Conservation (phyloP, 768 basidiomycete species). For the Chalciporus chontae region DNA sequence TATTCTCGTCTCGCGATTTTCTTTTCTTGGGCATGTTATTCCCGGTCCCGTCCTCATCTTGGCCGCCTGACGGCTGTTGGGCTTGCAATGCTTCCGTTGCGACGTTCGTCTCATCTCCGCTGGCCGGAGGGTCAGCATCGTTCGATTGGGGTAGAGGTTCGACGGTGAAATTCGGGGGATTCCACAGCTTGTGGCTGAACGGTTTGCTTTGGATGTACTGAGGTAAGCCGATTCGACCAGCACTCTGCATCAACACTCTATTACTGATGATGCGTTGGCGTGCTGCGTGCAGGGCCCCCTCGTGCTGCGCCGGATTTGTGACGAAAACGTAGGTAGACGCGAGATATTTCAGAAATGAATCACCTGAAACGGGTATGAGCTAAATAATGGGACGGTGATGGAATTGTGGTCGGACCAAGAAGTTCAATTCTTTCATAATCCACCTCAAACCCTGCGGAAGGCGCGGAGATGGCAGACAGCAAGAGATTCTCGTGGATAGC, state of each 20-base stretch:
- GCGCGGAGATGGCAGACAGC: slow-evolving; percentile 64
- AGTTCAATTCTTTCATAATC: slow-evolving; percentile 86
- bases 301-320: slow-evolving; percentile 57
- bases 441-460: slow-evolving; percentile 63
- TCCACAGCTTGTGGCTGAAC: slow-evolving; percentile 66
- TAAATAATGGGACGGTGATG: slow-evolving; percentile 19
- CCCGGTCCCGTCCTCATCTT: slow-evolving; percentile 8
- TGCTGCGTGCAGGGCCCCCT: slow-evolving; percentile 63
- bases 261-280: slow-evolving; percentile 77
- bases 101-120: slow-evolving; percentile 31
- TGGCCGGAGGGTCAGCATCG: slow-evolving; percentile 18
- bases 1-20: slow-evolving; percentile 38
- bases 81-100: slow-evolving; percentile 5
- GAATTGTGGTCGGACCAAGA: slow-evolving; percentile 49
- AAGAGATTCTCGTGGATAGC: slow-evolving; percentile 59
- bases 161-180: slow-evolving; percentile 44
- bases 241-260: slow-evolving; percentile 53
- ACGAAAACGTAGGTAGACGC: slow-evolving; percentile 74
- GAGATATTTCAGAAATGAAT: slow-evolving; percentile 80
- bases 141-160: slow-evolving; percentile 19
- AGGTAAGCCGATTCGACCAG: slow-evolving; percentile 58
- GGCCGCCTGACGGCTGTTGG: slow-evolving; percentile 12
- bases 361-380: slow-evolving; percentile 42
- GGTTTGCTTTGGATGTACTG: slow-evolving; percentile 70
- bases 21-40: slow-evolving; percentile 31